A percentile compares a stretch with the other conserved stretches of the same genome.
These are phyloP conservation scores for Acmispon strigosus DNA, from an alignment of 306 rosid genomes.

Conservation along the genomic window DNA sequence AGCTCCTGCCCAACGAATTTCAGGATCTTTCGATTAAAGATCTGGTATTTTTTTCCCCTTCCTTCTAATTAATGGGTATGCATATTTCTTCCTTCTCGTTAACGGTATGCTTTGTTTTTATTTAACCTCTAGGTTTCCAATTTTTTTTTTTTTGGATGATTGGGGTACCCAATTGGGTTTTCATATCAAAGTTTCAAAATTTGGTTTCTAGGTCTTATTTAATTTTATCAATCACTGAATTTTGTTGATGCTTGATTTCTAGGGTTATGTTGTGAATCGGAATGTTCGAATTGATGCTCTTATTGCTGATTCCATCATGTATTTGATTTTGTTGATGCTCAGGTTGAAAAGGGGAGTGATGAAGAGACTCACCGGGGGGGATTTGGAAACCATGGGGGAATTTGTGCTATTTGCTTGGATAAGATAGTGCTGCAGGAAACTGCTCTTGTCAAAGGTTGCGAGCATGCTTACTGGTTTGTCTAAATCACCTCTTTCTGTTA, in stretches of 20 bases:
- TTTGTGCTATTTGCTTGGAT: slow-evolving; percentile 74
- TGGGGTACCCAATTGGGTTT: neutral
- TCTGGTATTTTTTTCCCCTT: slow-evolving; percentile 13
- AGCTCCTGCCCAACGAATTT: slow-evolving; percentile 7
- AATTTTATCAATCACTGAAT: neutral
- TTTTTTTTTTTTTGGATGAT: neutral
- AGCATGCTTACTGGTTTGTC: slow-evolving; percentile 96
- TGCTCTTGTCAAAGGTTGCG: slow-evolving; percentile 89
- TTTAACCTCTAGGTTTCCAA: neutral
- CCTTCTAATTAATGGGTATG: neutral
- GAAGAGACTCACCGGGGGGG: slow-evolving; percentile 28
- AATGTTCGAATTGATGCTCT: neutral
- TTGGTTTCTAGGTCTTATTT: neutral
- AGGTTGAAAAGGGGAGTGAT: slow-evolving; percentile 40
- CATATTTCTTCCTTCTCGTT: neutral
- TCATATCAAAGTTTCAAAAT: neutral
- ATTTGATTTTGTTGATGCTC: slow-evolving; percentile 16
- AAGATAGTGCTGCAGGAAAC: slow-evolving; percentile 67
- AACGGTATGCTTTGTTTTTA: neutral
- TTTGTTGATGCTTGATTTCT: neutral
- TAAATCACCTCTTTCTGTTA: slow-evolving; percentile 11
- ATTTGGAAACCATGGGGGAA: slow-evolving; percentile 52
- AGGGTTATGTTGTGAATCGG: neutral
- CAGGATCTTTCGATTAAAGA: slow-evolving; percentile 15
- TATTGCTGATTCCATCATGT: neutral